Evolutionary conservation across 2,329 filamentous ascomycete genomes (phyloP), one percentile per base, ranked within the genome.

Genomic region (Pyrenophora graminea): DNA sequence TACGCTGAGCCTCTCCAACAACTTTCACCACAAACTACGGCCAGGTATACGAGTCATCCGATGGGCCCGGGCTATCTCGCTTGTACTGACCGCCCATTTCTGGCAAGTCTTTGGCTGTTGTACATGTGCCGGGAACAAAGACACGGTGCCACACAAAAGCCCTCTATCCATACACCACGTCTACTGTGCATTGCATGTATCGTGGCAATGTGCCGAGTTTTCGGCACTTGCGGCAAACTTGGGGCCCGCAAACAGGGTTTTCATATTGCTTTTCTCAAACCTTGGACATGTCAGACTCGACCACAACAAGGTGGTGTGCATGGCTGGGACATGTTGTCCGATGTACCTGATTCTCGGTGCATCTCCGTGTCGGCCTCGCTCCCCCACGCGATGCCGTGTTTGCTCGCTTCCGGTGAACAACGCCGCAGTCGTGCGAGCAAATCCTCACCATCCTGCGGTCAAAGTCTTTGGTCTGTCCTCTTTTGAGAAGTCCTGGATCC

Each of bases 341-440:
- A 48, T 55, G 69, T 72, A 63, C 69, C 67, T 73, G 67, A 68
- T 63, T 53, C 42, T 56, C 58, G 51, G 54, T 60, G 58, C 55
- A 64, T 56, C 4, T 30, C 57, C 48, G 23, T 39, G 38, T 44
- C 23, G 41, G 23, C 41, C 43, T 37, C 27, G 15, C 15, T 15
- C 58, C 67, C 68, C 67, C 69, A 69, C 67, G 67, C 64, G 47
- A 53, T 48, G 31, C 51, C 44, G 53, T 49, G 54, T 57, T 63
- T 46, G 56, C 38, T 52, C 44, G 41, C 47, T 48, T 52, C 32
- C 30, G 31, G 27, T 44, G 39, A 45, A 38, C 41, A 52, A 53
- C 40, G 18, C 36, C 36, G 3, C 40, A 54, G 49, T 58, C 40
- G 33, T 39, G 34, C 47, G 27, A 40, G 34, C 41, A 45, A 36